Conservation (phyloP, 2,329 filamentous ascomycete genomes). For the Ophiosphaerella herpotricha region DNA sequence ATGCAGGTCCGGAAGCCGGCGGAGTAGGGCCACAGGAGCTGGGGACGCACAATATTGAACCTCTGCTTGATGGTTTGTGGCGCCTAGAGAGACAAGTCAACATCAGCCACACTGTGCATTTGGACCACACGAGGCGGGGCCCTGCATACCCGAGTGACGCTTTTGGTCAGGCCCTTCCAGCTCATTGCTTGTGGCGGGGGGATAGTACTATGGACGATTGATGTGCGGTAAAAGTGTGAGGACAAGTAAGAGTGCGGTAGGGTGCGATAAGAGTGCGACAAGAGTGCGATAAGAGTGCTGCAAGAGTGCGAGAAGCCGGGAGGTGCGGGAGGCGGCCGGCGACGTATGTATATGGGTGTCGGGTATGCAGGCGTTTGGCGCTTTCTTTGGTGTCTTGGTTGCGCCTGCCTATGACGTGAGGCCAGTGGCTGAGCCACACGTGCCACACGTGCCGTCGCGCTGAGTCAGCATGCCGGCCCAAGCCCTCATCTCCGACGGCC, state of each 20-base stretch:
- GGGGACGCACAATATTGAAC: constrained; percentile 74
- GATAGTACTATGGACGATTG: constrained; percentile 2
- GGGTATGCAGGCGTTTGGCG: constrained; percentile 1
- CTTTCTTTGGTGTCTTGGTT: constrained; percentile 13
- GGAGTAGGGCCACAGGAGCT: constrained; percentile 1
- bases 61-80: constrained; percentile 89
- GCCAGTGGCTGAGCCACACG: constrained; percentile 23
- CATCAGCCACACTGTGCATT: neutral
- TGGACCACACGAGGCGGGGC: too few relatives aligned
- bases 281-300: neutral
- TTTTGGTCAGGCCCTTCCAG: constrained; percentile 95
- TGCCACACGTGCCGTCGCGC: neutral
- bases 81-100: constrained; percentile 58
- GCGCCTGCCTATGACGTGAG: constrained; percentile 33
- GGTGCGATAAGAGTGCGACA: too few relatives aligned
- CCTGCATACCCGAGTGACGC: constrained; percentile 74
- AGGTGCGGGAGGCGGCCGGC: constrained; percentile 11
- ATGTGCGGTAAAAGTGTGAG: constrained; percentile 5
- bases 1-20: constrained; percentile 23
- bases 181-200: constrained; percentile 67
- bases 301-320: constrained; percentile 4
- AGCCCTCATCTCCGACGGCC: too few relatives aligned
- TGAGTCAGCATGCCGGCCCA: too few relatives aligned
- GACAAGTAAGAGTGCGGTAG: too few relatives aligned
- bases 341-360: constrained; percentile 5